Percentiles rank a stretch among this genome's conserved stretches.
These are phyloP conservation scores for Scedosporium dehoogii DNA, from an alignment of 2,329 filamentous ascomycete species.

Conservation along the genomic window DNA sequence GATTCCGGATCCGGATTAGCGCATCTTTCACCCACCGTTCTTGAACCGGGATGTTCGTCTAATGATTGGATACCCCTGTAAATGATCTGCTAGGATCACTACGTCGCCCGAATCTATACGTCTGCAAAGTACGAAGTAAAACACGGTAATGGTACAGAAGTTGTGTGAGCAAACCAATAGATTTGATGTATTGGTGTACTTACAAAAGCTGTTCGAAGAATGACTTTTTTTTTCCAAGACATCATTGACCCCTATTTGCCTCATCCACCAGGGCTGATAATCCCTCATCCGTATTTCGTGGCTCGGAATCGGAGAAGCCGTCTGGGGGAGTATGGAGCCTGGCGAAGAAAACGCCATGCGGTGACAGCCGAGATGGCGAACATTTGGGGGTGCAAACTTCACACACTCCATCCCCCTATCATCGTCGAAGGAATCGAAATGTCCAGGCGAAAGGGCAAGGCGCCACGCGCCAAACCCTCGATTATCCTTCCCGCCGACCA, in stretches of 20 bases:
- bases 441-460: background rate
- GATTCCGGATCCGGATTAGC: background rate
- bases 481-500: background rate
- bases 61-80: background rate
- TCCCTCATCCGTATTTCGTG: background rate
- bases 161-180: background rate
- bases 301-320: background rate
- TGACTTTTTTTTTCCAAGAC: background rate
- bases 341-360: background rate
- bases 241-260: background rate
- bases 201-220: background rate
- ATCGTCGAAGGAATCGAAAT: too few species aligned
- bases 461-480: background rate
- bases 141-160: background rate
- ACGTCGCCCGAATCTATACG: background rate
- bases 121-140: background rate
- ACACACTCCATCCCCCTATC: too few species aligned
- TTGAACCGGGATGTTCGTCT: background rate
- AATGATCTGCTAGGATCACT: slow-evolving; percentile 1
- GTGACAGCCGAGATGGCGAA: too few species aligned
- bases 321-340: background rate
- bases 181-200: background rate
- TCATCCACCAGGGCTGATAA: background rate
- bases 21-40: background rate
- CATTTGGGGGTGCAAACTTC: too few species aligned